Percentiles rank a stretch among this genome's conserved stretches.
Conservation (phyloP, 257 asterid species). For the Capsicum chinense region DNA sequence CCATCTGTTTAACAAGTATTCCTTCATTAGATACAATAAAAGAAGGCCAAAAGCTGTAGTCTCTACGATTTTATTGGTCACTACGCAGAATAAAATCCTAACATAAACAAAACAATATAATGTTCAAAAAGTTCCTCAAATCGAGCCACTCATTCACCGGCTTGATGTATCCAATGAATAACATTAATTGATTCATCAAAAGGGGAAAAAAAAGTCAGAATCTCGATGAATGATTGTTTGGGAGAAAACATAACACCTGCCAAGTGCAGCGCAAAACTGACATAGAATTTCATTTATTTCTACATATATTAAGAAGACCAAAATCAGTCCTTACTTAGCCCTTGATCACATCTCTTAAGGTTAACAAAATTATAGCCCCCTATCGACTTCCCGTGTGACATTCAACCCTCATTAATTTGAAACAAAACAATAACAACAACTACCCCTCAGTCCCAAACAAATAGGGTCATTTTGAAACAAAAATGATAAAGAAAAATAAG, state of each 20-base stretch:
- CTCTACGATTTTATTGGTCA: neutral
- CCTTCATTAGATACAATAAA: slow-evolving; percentile 32
- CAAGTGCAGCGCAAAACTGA: neutral
- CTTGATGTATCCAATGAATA: neutral
- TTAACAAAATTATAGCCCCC: neutral
- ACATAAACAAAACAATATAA: neutral
- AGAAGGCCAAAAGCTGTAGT: slow-evolving; percentile 9
- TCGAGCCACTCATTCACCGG: neutral
- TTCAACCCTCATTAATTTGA: neutral
- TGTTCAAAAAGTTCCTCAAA: neutral
- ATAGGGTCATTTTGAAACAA: neutral
- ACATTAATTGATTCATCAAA: neutral
- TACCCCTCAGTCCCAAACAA: too few relatives aligned
- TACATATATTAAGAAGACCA: neutral
- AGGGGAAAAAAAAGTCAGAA: neutral
- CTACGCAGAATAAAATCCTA: neutral
- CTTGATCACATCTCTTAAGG: neutral
- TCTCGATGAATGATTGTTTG: neutral
- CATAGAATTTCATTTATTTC: neutral
- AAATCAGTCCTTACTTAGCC: neutral
- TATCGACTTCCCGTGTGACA: neutral
- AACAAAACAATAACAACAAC: too few relatives aligned
- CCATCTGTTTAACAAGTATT: slow-evolving; percentile 58
- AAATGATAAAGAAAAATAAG: neutral
- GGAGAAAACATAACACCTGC: neutral